Percentiles rank a stretch among this genome's conserved stretches.
These are phyloP conservation scores for Phoenix dactylifera DNA, from an alignment of 176 grass and related monocot genomes.

Conservation along the genomic window DNA sequence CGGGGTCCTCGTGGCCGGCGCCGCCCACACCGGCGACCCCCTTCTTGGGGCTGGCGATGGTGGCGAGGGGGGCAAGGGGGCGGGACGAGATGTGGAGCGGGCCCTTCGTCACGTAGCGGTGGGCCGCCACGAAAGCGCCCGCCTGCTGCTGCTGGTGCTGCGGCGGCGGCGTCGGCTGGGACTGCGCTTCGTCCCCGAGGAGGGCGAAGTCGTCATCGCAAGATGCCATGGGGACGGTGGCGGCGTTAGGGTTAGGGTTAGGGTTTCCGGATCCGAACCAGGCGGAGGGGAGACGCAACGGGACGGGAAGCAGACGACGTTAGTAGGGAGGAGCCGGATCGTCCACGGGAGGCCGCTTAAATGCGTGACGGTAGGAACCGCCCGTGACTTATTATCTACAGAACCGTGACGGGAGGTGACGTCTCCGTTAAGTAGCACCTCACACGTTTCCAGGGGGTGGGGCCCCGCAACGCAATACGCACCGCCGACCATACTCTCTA, in stretches of 20 bases:
- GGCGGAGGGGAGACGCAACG: slow-evolving; percentile 9
- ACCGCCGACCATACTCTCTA: neutral
- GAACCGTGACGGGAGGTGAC: slow-evolving; percentile 14
- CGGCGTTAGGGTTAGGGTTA: slow-evolving; percentile 24
- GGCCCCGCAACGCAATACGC: neutral
- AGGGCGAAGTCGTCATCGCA: slow-evolving; percentile 81
- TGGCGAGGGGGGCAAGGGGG: neutral
- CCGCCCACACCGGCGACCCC: slow-evolving; percentile 5
- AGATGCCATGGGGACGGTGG: slow-evolving; percentile 51
- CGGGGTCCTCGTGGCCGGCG: slow-evolving; percentile 5
- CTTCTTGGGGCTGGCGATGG: slow-evolving; percentile 7
- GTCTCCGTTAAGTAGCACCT: slow-evolving; percentile 2
- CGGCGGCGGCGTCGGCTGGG: slow-evolving; percentile 11
- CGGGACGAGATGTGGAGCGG: slow-evolving; percentile 5
- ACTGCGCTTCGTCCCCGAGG: slow-evolving; percentile 50
- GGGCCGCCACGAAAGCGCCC: slow-evolving; percentile 17
- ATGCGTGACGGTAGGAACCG: neutral
- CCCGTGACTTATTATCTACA: neutral
- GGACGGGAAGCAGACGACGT: slow-evolving; percentile 31
- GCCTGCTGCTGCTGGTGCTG: slow-evolving; percentile 7
- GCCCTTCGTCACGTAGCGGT: slow-evolving; percentile 12
- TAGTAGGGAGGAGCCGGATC: neutral
- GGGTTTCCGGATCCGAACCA: neutral
- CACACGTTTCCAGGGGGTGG: neutral
- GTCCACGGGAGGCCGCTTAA: neutral